phyloP scores from a whole-genome alignment of 2,329 filamentous ascomycete genomes.

The Magnaporthales sp. region DNA sequence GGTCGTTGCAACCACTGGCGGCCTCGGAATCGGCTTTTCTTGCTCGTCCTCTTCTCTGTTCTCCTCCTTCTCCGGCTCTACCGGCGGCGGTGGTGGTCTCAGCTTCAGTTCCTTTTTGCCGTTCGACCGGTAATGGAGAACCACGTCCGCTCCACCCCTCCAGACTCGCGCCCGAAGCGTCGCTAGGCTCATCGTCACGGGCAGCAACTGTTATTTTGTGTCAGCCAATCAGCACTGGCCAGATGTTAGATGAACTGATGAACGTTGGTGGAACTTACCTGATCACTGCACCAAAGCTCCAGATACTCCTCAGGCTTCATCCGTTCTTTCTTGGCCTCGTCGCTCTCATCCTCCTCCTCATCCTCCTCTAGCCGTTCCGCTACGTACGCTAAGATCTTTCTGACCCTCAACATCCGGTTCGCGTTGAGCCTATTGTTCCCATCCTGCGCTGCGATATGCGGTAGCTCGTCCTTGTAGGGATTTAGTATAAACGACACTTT shows the following conservation, averaged over 20 bases:
- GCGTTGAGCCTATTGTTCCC: constrained; percentile 89
- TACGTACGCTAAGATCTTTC: constrained; percentile 88
- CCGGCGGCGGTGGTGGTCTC: constrained; percentile 11
- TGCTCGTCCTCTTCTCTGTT: neutral
- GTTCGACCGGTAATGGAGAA: constrained; percentile 86
- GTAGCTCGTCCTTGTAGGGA: constrained; percentile 67
- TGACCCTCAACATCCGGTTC: constrained; percentile 90
- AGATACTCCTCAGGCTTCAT: constrained; percentile 86
- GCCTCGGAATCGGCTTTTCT: neutral
- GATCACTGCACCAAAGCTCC: constrained; percentile 89
- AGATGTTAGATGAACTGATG: neutral
- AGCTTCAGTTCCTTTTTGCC: constrained; percentile 60
- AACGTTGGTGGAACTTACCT: constrained; percentile 46
- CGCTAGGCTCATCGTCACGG: constrained; percentile 83
- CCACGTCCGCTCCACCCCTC: constrained; percentile 89
- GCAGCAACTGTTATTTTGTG: constrained; percentile 44
- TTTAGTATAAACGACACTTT: constrained; percentile 94
- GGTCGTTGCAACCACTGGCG: neutral
- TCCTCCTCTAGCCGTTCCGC: constrained; percentile 73
- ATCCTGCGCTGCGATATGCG: constrained; percentile 64
- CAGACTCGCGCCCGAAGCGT: constrained; percentile 88
- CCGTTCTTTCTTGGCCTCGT: constrained; percentile 22
- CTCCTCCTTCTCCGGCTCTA: constrained; percentile 6
- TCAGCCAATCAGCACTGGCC: neutral
- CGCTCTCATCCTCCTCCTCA: constrained; percentile 21